Percentiles rank a stretch among this genome's conserved stretches.
phyloP scores from a whole-genome alignment of 805 yeast genomes.

The Monosporozyma aerobia region DNA sequence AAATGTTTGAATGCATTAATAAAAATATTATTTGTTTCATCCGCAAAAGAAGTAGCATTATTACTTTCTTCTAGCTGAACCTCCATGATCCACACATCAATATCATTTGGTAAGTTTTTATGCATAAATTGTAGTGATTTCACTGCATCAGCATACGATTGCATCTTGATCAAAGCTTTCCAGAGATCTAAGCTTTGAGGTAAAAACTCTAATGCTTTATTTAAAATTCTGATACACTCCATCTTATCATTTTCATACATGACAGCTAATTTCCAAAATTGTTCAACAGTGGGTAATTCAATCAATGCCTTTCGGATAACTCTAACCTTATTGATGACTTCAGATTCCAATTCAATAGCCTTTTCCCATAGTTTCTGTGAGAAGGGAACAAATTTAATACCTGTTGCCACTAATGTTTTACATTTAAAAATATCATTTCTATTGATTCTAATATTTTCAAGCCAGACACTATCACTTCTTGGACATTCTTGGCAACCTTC shows the following conservation, averaged over 20 bases:
- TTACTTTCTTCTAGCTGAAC: constrained; percentile 52
- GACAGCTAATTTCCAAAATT: constrained; percentile 63
- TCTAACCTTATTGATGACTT: constrained; percentile 40
- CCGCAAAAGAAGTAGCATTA: constrained; percentile 27
- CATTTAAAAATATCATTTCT: constrained; percentile 34
- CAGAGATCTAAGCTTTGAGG: constrained; percentile 60
- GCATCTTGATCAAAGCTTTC: constrained; percentile 44
- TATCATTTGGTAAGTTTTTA: constrained; percentile 38
- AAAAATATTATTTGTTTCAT: constrained; percentile 10
- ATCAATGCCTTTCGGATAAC: constrained; percentile 67
- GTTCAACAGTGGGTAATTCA: constrained; percentile 43
- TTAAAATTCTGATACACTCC: constrained; percentile 44
- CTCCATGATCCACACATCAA: constrained; percentile 61
- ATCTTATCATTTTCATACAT: constrained; percentile 45
- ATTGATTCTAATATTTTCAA: constrained; percentile 65
- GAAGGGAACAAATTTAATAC: constrained; percentile 44
- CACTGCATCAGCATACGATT: constrained; percentile 41
- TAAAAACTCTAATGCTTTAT: constrained; percentile 59
- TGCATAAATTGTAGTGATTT: constrained; percentile 52
- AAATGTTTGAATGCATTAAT: constrained; percentile 42
- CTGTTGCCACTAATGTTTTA: constrained; percentile 55
- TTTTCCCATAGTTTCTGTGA: constrained; percentile 64
- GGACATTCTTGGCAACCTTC: constrained; percentile 71
- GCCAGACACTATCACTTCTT: constrained; percentile 65
- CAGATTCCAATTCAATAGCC: constrained; percentile 60